Evolutionary conservation across 2,329 filamentous ascomycete genomes (phyloP).

Genomic region (Coccinonectria pachysandricola): DNA sequence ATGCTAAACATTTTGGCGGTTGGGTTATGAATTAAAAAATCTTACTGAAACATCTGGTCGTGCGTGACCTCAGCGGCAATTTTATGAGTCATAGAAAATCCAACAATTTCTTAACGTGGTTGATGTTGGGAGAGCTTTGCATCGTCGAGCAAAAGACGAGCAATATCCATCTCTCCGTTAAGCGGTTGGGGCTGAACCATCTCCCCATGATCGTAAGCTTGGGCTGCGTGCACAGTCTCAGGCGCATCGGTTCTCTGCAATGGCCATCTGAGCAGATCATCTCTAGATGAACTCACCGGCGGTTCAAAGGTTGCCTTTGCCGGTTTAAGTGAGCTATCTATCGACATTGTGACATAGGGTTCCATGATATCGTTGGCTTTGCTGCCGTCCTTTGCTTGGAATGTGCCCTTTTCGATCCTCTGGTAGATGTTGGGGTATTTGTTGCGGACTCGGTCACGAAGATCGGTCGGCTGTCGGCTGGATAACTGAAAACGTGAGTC

Average conservation of each 20-base stretch:
- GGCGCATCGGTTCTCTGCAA: constrained; percentile 23
- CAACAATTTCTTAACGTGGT: no score
- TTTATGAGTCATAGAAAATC: no score
- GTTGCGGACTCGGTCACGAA: constrained; percentile 53
- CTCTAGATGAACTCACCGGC: constrained; percentile 33
- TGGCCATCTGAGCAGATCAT: constrained; percentile 37
- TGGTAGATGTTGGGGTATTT: constrained; percentile 51
- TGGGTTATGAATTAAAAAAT: no score
- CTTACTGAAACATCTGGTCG: no score
- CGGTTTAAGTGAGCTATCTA: constrained; percentile 34
- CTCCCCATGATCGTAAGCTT: constrained; percentile 36
- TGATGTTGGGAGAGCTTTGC: constrained; percentile 23
- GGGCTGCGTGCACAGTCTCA: constrained; percentile 15
- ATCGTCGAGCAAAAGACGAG: constrained; percentile 48
- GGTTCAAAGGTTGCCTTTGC: constrained; percentile 29
- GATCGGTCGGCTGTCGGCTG: constrained; percentile 49
- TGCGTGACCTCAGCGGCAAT: no score
- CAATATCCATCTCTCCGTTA: constrained; percentile 52
- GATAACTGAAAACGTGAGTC: constrained; percentile 48
- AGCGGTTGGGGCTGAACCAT: constrained; percentile 28
- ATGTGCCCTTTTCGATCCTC: constrained; percentile 43
- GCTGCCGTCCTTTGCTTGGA: constrained; percentile 33
- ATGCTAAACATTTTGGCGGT: no score
- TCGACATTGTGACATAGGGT: constrained; percentile 39
- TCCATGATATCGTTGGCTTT: constrained; percentile 36